Evolutionary conservation across 345 rosid species (phyloP).

Genomic region (Citrus cavaleriei): DNA sequence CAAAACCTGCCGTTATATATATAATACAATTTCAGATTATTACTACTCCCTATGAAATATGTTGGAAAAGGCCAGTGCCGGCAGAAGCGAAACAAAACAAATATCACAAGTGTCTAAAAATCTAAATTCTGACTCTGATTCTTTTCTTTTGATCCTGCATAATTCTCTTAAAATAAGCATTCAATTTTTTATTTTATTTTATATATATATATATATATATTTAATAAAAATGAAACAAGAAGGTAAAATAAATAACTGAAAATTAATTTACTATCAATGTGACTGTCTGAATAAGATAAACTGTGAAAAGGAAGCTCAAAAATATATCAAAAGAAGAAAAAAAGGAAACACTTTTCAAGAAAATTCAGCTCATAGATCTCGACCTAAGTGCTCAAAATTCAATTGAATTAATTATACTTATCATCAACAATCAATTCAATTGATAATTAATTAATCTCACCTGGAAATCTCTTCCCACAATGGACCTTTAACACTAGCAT

Average conservation of each 20-base stretch:
- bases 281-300: neutral
- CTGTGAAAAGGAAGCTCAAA: neutral
- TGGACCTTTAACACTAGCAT: slow-evolving; percentile 46
- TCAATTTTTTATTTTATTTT: neutral
- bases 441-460: slow-evolving; percentile 48
- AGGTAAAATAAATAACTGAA: neutral
- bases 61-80: neutral
- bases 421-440: slow-evolving; percentile 15
- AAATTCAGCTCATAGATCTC: neutral
- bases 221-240: neutral
- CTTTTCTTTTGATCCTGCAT: neutral
- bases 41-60: neutral
- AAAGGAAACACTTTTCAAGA: neutral
- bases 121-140: neutral
- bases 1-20: no score
- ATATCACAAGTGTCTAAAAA: neutral
- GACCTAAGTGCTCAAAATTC: neutral
- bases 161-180: neutral
- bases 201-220: no score
- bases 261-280: neutral
- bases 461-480: slow-evolving; percentile 65
- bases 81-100: neutral
- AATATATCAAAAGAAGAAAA: neutral
- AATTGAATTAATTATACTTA: neutral
- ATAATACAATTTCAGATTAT: neutral